Base-by-base conservation (phyloP, 768 basidiomycete species). In the Tephrocybe sp. region DNA sequence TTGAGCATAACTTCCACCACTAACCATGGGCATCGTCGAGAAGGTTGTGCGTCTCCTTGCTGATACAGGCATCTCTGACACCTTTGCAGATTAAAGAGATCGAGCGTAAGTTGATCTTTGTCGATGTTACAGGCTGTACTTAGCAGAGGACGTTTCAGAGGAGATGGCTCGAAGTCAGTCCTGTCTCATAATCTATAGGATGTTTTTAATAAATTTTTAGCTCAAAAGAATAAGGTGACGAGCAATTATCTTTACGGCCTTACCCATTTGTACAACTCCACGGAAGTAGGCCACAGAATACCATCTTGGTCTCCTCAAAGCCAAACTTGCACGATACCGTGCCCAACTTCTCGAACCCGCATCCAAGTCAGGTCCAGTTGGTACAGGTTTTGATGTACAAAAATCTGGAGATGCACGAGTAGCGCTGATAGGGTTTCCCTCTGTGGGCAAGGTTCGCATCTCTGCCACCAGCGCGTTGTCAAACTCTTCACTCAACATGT, bases 81-180 rank as follows among this genome's bases (percentile, higher is more conserved):
- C 24, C 24, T 35, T 30, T 27, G 18, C 47, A 95, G 92, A 96
- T 97, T 60, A 95, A 93, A 68, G 92, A 90, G 68, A 96, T 96
- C 55, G 92, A 98, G 80, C 90, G 92, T 92, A 65, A 71, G 88
- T 43, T 47, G 9, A 34, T 7, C 15, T 47, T n/a, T 47, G n/a
- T 28, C 32, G 15, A 12, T n/a, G 3, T 6, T n/a, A 22, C 4
- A 24, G 6, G 18, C 31, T 27, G 24, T 30, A 37, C 44, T 31
- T 21, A 21, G 22, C 32, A 24, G 27, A 30, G 5, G 34, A 5
- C 28, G 44, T 22, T 47, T 3, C 44, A 94, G 92, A 93, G 84
- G 95, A 98, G 82, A 97, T 98, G 95, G 87, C 91, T 56, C 81
- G 93, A 70, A 98, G 93, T 92, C 66, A 75, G 88, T 76, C 21